Evolutionary conservation across 1,139 yeast species (phyloP).

Genomic region (Pichia sp.): DNA sequence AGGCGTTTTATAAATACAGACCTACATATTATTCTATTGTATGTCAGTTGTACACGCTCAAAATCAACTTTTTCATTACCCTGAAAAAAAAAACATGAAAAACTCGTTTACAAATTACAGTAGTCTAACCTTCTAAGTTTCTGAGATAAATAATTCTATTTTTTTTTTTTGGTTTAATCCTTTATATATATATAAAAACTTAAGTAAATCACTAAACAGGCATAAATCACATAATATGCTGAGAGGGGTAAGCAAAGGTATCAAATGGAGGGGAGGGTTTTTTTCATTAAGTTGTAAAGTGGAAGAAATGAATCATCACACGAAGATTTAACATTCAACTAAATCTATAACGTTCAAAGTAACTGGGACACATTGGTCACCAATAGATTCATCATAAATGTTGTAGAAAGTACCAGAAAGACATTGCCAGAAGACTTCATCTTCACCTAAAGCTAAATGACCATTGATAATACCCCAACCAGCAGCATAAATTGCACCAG

Average conservation of each 20-base stretch:
- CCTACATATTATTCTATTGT: too few relatives aligned
- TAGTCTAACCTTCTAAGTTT: too few relatives aligned
- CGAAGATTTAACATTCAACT: slow-evolving; percentile 47
- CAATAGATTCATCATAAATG: slow-evolving; percentile 64
- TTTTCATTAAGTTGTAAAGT: too few relatives aligned
- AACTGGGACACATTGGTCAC: slow-evolving; percentile 60
- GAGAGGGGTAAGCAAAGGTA: too few relatives aligned
- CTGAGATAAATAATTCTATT: too few relatives aligned
- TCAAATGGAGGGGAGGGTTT: too few relatives aligned
- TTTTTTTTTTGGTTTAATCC: not conserved
- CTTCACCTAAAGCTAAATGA: slow-evolving; percentile 60
- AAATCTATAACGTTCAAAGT: slow-evolving; percentile 58
- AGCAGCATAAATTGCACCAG: slow-evolving; percentile 78
- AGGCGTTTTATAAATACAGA: not conserved
- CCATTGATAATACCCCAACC: slow-evolving; percentile 76
- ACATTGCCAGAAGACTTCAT: slow-evolving; percentile 67
- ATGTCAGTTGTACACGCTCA: too few relatives aligned
- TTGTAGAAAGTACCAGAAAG: slow-evolving; percentile 75
- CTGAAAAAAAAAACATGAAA: too few relatives aligned
- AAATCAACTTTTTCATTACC: too few relatives aligned
- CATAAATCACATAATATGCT: not conserved
- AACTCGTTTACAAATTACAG: too few relatives aligned
- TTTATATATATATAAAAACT: not conserved
- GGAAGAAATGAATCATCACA: slow-evolving; percentile 1
- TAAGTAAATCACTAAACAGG: not conserved